A percentile compares a stretch with the other conserved stretches of the same genome.
Evolutionary conservation across 352 stramenopile genomes (phyloP).

Genomic region (Globisporangium rhizosaccharum): DNA sequence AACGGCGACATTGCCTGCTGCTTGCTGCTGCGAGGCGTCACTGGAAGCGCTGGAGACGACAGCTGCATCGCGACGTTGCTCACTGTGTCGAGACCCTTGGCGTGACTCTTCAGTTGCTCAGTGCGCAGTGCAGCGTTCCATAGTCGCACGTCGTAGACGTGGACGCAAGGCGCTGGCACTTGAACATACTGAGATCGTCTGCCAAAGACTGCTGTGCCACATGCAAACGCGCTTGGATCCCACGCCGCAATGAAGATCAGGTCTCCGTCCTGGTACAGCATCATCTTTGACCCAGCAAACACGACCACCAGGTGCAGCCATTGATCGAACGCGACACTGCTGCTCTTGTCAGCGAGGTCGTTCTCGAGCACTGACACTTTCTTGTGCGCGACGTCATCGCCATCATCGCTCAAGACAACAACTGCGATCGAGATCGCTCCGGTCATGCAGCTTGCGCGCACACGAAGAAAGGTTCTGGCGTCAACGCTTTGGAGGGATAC

Average conservation of each 20-base stretch:
- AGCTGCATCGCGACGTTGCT: conserved; percentile 3
- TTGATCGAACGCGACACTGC: conserved; percentile 11
- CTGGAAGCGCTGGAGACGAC: conserved; percentile 13
- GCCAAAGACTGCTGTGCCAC: not conserved
- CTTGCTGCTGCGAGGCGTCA: conserved; percentile 17
- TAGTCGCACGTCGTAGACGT: conserved; percentile 54
- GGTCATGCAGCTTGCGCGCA: conserved; percentile 5
- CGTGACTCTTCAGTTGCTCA: conserved; percentile 53
- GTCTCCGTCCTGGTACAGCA: conserved; percentile 39
- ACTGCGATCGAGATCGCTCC: conserved; percentile 1
- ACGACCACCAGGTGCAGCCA: conserved; percentile 60
- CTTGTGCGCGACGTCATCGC: no score
- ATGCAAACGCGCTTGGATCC: not conserved
- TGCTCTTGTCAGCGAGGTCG: not conserved
- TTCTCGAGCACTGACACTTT: not conserved
- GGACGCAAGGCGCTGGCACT: conserved; percentile 10
- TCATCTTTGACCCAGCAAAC: conserved; percentile 26
- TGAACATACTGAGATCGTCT: not conserved
- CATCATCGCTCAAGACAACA: not conserved
- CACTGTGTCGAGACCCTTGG: conserved; percentile 34
- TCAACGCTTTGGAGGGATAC: conserved; percentile 16
- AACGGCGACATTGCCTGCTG: not conserved
- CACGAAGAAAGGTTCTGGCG: conserved; percentile 4
- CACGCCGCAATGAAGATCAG: conserved; percentile 4
- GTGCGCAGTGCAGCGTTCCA: conserved; percentile 54